Evolutionary conservation across 2,329 filamentous ascomycete species (phyloP).

Genomic region (Tolypocladium endophyticum): DNA sequence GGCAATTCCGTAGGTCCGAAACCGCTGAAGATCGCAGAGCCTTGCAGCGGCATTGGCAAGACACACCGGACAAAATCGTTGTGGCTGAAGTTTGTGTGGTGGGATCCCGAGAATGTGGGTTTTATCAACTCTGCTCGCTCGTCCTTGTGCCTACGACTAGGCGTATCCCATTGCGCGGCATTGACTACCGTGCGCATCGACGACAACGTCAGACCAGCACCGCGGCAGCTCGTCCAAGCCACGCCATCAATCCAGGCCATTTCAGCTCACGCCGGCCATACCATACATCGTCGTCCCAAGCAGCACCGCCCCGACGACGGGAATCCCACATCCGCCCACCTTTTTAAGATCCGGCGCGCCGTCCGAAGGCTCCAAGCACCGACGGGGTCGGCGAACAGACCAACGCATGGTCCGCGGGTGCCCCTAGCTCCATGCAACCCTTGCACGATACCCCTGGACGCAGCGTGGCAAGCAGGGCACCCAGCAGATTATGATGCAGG

Average conservation of each 20-base stretch:
- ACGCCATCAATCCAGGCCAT: not conserved
- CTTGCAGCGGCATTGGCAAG: not conserved
- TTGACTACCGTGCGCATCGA: not conserved
- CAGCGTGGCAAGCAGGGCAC: constrained; percentile 2
- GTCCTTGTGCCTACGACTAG: not conserved
- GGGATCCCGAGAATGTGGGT: not conserved
- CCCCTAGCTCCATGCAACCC: not conserved
- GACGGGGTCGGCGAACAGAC: not conserved
- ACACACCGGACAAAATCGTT: no score
- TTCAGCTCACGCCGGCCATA: not conserved
- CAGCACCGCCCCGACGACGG: not conserved
- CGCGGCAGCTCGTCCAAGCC: not conserved
- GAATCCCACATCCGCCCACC: constrained; percentile 5
- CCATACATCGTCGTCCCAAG: not conserved
- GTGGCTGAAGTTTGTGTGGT: not conserved
- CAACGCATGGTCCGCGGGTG: constrained; percentile 2
- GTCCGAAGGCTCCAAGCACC: not conserved
- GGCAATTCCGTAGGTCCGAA: not conserved
- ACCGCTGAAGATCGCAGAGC: not conserved
- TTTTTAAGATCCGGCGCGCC: constrained; percentile 2
- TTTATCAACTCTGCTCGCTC: not conserved
- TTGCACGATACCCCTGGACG: not conserved
- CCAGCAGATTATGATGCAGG: not conserved
- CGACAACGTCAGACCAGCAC: not conserved
- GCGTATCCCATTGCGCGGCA: not conserved